A percentile compares a stretch with the other conserved stretches of the same genome.
Conservation (phyloP, 2,329 filamentous ascomycete genomes). For the Fusarium sp. region DNA sequence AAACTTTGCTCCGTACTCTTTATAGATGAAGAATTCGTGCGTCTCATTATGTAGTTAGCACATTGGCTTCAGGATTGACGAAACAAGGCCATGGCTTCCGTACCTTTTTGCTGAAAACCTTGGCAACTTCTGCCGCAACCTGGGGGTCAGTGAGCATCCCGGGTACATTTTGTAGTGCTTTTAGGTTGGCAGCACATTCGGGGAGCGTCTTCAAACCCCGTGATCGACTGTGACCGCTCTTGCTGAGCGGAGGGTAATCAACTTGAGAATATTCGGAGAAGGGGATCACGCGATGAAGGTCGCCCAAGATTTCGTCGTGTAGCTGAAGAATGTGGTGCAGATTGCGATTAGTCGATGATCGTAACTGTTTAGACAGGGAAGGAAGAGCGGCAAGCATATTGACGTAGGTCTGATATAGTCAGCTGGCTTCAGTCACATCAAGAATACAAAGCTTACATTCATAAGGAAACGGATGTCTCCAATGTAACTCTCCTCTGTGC, state of each 20-base stretch:
- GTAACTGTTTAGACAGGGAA: constrained; percentile 71
- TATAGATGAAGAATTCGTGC: constrained; percentile 85
- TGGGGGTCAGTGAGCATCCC: constrained; percentile 70
- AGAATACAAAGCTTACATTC: constrained; percentile 69
- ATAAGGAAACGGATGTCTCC: constrained; percentile 87
- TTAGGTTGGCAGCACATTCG: constrained; percentile 53
- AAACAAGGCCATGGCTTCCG: constrained; percentile 8
- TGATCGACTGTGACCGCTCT: constrained; percentile 58
- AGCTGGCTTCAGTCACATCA: constrained; percentile 4
- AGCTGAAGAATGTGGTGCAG: constrained; percentile 83
- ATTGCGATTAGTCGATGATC: constrained; percentile 82
- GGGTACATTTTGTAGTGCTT: constrained; percentile 60
- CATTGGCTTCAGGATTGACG: not conserved
- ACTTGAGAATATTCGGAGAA: constrained; percentile 72
- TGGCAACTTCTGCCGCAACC: constrained; percentile 70
- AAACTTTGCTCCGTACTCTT: constrained; percentile 92
- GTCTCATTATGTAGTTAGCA: constrained; percentile 64
- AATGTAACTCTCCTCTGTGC: constrained; percentile 90
- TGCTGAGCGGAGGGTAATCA: constrained; percentile 17
- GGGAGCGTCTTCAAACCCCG: constrained; percentile 61
- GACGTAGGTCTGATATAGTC: constrained; percentile 72
- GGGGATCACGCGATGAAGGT: constrained; percentile 78
- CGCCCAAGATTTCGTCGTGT: constrained; percentile 83
- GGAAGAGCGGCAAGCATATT: constrained; percentile 80
- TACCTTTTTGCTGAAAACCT: constrained; percentile 71